Evolutionary conservation across 2,329 filamentous ascomycete species (phyloP).

Genomic region (Penicillium janthinellum): DNA sequence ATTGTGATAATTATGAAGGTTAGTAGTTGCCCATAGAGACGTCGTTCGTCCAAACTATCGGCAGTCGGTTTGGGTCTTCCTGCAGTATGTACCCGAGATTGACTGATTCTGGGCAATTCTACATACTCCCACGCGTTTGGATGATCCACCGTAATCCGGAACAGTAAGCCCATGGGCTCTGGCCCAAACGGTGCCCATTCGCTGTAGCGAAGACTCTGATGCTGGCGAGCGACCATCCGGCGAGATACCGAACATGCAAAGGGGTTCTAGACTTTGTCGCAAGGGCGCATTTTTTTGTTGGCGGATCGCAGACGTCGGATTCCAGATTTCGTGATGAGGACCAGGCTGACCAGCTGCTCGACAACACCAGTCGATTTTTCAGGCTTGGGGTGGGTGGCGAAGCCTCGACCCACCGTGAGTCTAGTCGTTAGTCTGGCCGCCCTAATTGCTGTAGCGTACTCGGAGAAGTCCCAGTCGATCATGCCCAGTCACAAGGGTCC

Average conservation of each 20-base stretch:
- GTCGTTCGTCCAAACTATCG: neutral
- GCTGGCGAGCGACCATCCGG: neutral
- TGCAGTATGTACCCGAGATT: neutral
- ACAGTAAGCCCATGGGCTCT: neutral
- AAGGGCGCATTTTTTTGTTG: neutral
- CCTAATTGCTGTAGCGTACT: slow-evolving; percentile 24
- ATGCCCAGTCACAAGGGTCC: slow-evolving; percentile 9
- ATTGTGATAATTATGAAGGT: neutral
- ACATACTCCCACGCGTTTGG: neutral
- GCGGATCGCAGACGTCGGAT: neutral
- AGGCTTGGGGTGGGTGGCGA: slow-evolving; percentile 15
- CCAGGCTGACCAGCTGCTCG: neutral
- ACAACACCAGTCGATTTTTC: slow-evolving; percentile 4
- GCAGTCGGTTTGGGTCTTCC: neutral
- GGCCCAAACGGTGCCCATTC: neutral
- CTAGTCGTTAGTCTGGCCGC: slow-evolving; percentile 15
- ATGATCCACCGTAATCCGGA: neutral
- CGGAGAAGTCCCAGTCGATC: slow-evolving; percentile 23
- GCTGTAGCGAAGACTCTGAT: neutral
- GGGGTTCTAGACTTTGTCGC: neutral
- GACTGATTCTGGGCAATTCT: neutral
- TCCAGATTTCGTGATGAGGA: slow-evolving; percentile 9
- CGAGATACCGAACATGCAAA: neutral
- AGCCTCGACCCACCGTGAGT: slow-evolving; percentile 15
- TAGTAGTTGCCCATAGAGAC: neutral